A percentile compares a stretch with the other conserved stretches of the same genome.
Evolutionary conservation across 495 filamentous ascomycete genomes (phyloP).

Genomic region (Penicillium daleae): DNA sequence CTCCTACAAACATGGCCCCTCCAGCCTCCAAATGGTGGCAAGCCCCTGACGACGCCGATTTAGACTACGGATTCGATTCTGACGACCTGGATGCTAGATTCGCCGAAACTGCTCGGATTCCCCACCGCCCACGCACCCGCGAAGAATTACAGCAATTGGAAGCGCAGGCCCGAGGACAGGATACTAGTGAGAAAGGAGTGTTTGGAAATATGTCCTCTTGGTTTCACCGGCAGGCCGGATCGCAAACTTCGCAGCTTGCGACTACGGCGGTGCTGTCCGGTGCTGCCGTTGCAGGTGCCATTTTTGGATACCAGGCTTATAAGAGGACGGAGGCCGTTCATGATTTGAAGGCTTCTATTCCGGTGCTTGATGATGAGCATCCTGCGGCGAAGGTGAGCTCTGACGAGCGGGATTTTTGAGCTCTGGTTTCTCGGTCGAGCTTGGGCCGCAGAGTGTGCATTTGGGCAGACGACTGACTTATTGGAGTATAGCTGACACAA

Average conservation of each 20-base stretch:
- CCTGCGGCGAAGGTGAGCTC: slow-evolving; percentile 42
- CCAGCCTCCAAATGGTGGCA: slow-evolving; percentile 31
- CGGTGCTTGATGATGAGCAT: slow-evolving; percentile 51
- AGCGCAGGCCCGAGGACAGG: background rate
- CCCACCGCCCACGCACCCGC: slow-evolving; percentile 5
- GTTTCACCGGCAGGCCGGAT: slow-evolving; percentile 56
- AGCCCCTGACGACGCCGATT: slow-evolving; percentile 28
- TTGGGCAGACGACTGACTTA: slow-evolving; percentile 6
- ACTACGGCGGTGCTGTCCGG: slow-evolving; percentile 78
- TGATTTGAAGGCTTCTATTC: slow-evolving; percentile 75
- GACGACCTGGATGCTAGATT: slow-evolving; percentile 34
- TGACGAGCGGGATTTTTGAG: background rate
- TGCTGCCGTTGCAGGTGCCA: slow-evolving; percentile 69
- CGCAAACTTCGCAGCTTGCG: slow-evolving; percentile 67
- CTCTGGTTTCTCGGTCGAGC: background rate
- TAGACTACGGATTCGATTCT: slow-evolving; percentile 40
- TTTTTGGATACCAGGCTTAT: slow-evolving; percentile 73
- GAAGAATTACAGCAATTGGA: slow-evolving; percentile 15
- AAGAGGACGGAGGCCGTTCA: slow-evolving; percentile 63
- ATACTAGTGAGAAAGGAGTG: slow-evolving; percentile 20
- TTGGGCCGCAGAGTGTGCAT: background rate
- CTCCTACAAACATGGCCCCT: slow-evolving; percentile 18
- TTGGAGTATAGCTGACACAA: slow-evolving; percentile 65
- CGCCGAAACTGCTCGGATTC: slow-evolving; percentile 19
- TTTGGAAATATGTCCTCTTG: slow-evolving; percentile 57